Conservation (phyloP, 768 basidiomycete genomes). For the Amanita rubescens region DNA sequence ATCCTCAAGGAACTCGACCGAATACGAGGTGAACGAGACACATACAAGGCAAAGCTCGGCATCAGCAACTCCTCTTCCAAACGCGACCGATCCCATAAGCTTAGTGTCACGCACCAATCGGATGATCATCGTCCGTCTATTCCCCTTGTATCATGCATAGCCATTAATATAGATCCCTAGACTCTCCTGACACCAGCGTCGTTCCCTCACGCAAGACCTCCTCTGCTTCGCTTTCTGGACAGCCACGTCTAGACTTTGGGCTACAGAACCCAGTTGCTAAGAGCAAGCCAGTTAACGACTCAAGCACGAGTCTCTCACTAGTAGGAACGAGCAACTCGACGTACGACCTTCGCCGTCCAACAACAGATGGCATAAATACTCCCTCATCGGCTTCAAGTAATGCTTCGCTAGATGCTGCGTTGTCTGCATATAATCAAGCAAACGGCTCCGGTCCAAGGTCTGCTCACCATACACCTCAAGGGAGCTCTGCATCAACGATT, state of each 20-base stretch:
- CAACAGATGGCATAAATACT: not conserved
- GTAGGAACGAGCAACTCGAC: not conserved
- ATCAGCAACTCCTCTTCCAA: conserved; percentile 1
- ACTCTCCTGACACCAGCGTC: not conserved
- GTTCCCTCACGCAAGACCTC: conserved; percentile 7
- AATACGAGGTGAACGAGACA: conserved; percentile 73
- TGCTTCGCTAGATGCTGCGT: not conserved
- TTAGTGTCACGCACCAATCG: not conserved
- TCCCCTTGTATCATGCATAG: not conserved
- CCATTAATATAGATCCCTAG: not conserved
- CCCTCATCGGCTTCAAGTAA: not conserved
- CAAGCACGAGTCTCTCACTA: not conserved
- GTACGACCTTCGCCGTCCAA: not conserved
- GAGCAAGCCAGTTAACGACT: not conserved
- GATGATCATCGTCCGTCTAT: conserved; percentile 1
- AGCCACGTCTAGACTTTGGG: not conserved
- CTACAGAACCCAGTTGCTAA: not conserved
- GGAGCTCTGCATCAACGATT: conserved; percentile 21
- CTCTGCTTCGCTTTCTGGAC: not conserved
- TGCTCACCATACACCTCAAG: conserved; percentile 1
- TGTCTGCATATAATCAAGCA: not conserved
- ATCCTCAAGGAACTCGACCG: conserved; percentile 83
- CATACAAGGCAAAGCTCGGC: conserved; percentile 42
- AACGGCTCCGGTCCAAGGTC: not conserved
- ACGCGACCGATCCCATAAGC: conserved; percentile 2